phyloP scores from a whole-genome alignment of 2,329 filamentous ascomycete species.

The Trichothecium roseum region DNA sequence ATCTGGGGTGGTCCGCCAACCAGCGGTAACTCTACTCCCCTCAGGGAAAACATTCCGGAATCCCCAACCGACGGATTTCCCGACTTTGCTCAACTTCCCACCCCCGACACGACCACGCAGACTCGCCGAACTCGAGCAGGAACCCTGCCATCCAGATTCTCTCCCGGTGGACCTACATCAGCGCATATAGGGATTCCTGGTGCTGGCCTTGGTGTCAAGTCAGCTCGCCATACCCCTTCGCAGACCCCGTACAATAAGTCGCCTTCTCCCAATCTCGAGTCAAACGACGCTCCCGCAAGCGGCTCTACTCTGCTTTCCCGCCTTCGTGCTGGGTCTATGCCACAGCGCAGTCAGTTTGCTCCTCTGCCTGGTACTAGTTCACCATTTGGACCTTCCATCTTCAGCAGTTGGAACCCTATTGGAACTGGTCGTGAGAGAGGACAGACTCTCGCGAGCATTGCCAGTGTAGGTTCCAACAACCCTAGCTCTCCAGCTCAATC shows the following conservation, averaged over 20 bases:
- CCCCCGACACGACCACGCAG: conserved; percentile 55
- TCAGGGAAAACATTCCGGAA: conserved; percentile 95
- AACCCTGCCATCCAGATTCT: conserved; percentile 91
- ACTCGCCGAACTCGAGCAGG: conserved; percentile 79
- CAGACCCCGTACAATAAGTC: conserved; percentile 74
- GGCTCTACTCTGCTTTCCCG: conserved; percentile 73
- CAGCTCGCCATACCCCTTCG: conserved; percentile 75
- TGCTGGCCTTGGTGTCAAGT: conserved; percentile 52
- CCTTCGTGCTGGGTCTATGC: conserved; percentile 86
- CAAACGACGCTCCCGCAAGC: conserved; percentile 33
- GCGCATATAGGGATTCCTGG: conserved; percentile 44
- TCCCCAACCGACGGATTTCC: conserved; percentile 94
- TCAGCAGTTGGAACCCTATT: conserved; percentile 72
- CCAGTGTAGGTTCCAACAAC: conserved; percentile 84
- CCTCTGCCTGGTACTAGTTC: conserved; percentile 44
- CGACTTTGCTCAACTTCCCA: conserved; percentile 67
- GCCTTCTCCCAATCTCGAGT: conserved; percentile 43
- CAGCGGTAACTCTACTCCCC: conserved; percentile 89
- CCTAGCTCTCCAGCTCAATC: conserved; percentile 81
- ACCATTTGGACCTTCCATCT: conserved; percentile 83
- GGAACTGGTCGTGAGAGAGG: conserved; percentile 65
- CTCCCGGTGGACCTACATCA: conserved; percentile 59
- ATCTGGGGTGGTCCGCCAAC: conserved; percentile 94
- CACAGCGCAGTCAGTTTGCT: conserved; percentile 65
- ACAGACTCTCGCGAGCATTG: conserved; percentile 70